Evolutionary conservation across 2,329 filamentous ascomycete species (phyloP).

Genomic region (Phoma sp.): DNA sequence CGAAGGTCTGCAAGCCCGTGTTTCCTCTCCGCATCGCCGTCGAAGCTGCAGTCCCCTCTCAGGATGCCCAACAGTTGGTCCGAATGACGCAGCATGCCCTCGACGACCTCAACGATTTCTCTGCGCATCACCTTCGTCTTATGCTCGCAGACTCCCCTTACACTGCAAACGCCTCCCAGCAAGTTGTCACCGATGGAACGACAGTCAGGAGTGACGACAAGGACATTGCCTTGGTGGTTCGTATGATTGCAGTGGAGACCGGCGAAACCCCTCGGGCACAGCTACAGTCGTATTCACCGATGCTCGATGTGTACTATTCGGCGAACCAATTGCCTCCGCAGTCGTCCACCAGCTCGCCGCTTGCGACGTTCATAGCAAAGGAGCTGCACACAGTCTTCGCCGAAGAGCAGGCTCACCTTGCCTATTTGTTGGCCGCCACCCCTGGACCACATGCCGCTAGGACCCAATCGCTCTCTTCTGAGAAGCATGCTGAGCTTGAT

Average conservation of each 20-base stretch:
- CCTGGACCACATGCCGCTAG: conserved; percentile 51
- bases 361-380: conserved; percentile 79
- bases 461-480: conserved; percentile 59
- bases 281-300: conserved; percentile 71
- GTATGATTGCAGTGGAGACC: conserved; percentile 69
- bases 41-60: conserved; percentile 69
- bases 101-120: conserved; percentile 85
- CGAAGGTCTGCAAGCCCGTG: conserved; percentile 83
- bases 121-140: conserved; percentile 80
- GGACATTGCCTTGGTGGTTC: conserved; percentile 71
- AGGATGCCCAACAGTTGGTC: conserved; percentile 75
- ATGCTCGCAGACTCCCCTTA: conserved; percentile 58
- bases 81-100: conserved; percentile 84
- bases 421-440: conserved; percentile 52
- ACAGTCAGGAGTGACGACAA: conserved; percentile 45
- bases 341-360: conserved; percentile 72
- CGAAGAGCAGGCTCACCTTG: conserved; percentile 86
- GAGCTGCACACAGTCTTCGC: conserved; percentile 79
- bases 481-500: conserved; percentile 60
- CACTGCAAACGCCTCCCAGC: conserved; percentile 42
- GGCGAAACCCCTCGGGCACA: conserved; percentile 61
- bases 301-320: conserved; percentile 79
- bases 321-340: conserved; percentile 70
- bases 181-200: conserved; percentile 39
- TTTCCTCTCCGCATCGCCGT: conserved; percentile 86